Conservation (phyloP, 257 asterid genomes). For the Solanum okadae region DNA sequence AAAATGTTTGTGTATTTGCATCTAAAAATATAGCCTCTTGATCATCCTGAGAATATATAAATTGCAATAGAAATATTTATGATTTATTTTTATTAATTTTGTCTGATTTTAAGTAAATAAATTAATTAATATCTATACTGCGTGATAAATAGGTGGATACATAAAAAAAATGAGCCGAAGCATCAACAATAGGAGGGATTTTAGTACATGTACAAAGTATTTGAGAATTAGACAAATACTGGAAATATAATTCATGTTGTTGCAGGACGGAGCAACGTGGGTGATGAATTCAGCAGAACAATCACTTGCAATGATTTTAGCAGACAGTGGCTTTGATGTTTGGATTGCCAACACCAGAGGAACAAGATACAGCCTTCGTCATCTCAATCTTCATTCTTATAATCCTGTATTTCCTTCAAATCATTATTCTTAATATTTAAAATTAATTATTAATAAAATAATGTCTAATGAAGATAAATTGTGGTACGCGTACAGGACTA, state of each 20-base stretch:
- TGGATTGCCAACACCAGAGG: conserved; percentile 25
- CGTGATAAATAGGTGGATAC: too few relatives aligned
- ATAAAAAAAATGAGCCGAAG: too few relatives aligned
- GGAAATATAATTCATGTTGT: neutral
- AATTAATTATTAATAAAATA: too few relatives aligned
- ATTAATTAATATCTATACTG: too few relatives aligned
- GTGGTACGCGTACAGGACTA: conserved; percentile 10
- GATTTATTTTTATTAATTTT: neutral
- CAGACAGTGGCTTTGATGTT: conserved; percentile 25
- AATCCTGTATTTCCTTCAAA: neutral
- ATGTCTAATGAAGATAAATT: neutral
- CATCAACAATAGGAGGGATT: too few relatives aligned
- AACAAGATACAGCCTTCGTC: conserved; percentile 14
- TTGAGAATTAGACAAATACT: neutral
- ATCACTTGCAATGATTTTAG: conserved; percentile 16
- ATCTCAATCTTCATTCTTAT: conserved; percentile 10
- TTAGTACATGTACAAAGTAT: neutral
- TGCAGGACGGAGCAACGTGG: conserved; percentile 27
- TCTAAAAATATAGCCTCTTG: neutral
- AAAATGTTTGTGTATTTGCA: neutral
- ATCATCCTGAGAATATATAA: too few relatives aligned
- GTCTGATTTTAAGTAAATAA: too few relatives aligned
- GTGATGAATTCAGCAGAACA: conserved; percentile 12
- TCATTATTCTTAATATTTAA: neutral
- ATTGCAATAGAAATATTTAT: too few relatives aligned